Conservation (phyloP, 1,284 basidiomycete genomes). For the Volvariella surrecta region DNA sequence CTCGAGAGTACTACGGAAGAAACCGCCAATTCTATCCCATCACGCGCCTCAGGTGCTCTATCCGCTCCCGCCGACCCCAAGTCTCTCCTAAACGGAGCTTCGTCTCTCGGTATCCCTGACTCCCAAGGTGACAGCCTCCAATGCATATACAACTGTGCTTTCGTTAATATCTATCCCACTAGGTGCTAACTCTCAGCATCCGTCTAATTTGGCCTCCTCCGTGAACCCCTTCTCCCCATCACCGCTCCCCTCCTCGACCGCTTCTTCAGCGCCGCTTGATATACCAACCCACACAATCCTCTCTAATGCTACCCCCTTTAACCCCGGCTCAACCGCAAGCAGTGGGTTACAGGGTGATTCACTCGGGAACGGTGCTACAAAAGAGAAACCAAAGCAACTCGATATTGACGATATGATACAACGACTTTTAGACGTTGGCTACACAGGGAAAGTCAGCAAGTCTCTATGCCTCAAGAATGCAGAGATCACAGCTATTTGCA, state of each 20-base stretch:
- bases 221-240: conserved; percentile 21
- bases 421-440: conserved; percentile 92
- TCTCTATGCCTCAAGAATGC: conserved; percentile 94
- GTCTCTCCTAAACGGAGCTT: conserved; percentile 30
- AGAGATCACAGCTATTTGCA: conserved; percentile 93
- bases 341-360: conserved; percentile 38
- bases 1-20: conserved; percentile 30
- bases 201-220: conserved; percentile 25
- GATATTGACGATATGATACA: conserved; percentile 99
- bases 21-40: conserved; percentile 31
- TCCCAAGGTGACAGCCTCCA: conserved; percentile 30
- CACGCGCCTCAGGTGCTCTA: conserved; percentile 32
- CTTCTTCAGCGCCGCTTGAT: conserved; percentile 52
- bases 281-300: conserved; percentile 71
- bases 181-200: conserved; percentile 18
- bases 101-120: conserved; percentile 44
- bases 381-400: conserved; percentile 58
- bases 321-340: conserved; percentile 38
- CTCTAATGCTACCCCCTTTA: conserved; percentile 44
- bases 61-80: conserved; percentile 24
- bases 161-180: conserved; percentile 26
- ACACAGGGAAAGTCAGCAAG: conserved; percentile 97
- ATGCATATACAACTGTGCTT: conserved; percentile 15
- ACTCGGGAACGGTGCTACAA: conserved; percentile 37
- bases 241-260: conserved; percentile 33